Percentiles rank a stretch among this genome's conserved stretches.
These are phyloP conservation scores for Gynostemma pentaphyllum DNA, from an alignment of 306 rosid species.

Conservation along the genomic window DNA sequence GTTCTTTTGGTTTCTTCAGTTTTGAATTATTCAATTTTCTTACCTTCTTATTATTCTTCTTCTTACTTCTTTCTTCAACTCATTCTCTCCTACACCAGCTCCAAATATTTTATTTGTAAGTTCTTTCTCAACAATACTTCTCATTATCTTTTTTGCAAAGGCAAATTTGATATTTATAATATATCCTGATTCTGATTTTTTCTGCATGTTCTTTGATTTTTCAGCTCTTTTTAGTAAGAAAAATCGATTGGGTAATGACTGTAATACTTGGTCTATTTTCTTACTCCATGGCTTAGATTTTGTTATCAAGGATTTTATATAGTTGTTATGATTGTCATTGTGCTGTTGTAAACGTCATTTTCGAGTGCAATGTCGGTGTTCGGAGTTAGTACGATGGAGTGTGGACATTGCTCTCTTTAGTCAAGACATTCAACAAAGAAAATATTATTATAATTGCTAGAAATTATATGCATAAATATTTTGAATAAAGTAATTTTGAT, in stretches of 20 bases:
- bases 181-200: background rate
- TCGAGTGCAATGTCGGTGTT: background rate
- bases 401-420: background rate
- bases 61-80: background rate
- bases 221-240: background rate
- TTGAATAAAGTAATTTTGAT: too few species aligned
- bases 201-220: background rate
- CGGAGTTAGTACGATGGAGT: background rate
- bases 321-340: background rate
- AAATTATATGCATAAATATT: too few species aligned
- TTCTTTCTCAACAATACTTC: background rate
- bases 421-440: background rate
- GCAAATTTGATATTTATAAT: background rate
- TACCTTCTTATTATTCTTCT: background rate
- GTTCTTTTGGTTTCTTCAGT: background rate
- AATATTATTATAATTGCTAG: background rate
- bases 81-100: background rate
- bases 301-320: background rate
- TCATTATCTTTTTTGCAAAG: background rate
- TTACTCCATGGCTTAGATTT: background rate
- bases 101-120: constrained; percentile 6
- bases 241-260: background rate
- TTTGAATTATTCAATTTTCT: background rate
- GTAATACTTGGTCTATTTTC: background rate
- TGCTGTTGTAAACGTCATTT: background rate